Percentiles rank a stretch among this genome's conserved stretches.
Evolutionary conservation across 2,329 filamentous ascomycete genomes (phyloP).

Genomic region (Colletotrichum costaricense): DNA sequence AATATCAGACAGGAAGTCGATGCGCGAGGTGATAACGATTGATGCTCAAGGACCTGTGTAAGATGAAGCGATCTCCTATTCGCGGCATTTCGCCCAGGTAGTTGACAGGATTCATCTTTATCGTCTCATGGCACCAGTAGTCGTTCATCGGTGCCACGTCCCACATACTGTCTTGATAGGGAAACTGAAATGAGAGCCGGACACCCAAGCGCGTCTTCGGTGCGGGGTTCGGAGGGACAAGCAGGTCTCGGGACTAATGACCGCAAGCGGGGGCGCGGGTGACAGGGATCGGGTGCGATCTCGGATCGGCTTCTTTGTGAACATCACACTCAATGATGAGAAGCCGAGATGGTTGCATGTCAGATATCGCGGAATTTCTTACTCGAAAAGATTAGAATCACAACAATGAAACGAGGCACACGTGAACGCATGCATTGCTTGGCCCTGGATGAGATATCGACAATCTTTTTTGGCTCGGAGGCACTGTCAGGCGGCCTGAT

Average conservation of each 20-base stretch:
- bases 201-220: not conserved
- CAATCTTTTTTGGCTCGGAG: not conserved
- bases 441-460: not conserved
- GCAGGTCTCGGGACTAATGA: conserved; percentile 11
- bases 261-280: not conserved
- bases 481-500: not conserved
- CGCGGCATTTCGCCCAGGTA: too few relatives aligned
- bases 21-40: too few relatives aligned
- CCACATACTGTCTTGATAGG: too few relatives aligned
- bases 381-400: too few relatives aligned
- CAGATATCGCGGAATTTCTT: too few relatives aligned
- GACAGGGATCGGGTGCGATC: conserved; percentile 7
- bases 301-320: not conserved
- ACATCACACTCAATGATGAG: not conserved
- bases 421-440: not conserved
- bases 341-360: too few relatives aligned
- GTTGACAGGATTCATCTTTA: not conserved
- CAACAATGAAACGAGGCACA: not conserved
- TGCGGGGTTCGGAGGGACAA: not conserved
- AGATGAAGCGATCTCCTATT: too few relatives aligned
- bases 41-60: too few relatives aligned
- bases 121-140: not conserved
- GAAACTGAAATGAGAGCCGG: too few relatives aligned
- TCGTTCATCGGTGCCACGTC: too few relatives aligned
- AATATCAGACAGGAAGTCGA: too few relatives aligned